These are phyloP conservation scores for Phoma herbarum DNA, from an alignment of 2,329 filamentous ascomycete species.

Conservation along the genomic window DNA sequence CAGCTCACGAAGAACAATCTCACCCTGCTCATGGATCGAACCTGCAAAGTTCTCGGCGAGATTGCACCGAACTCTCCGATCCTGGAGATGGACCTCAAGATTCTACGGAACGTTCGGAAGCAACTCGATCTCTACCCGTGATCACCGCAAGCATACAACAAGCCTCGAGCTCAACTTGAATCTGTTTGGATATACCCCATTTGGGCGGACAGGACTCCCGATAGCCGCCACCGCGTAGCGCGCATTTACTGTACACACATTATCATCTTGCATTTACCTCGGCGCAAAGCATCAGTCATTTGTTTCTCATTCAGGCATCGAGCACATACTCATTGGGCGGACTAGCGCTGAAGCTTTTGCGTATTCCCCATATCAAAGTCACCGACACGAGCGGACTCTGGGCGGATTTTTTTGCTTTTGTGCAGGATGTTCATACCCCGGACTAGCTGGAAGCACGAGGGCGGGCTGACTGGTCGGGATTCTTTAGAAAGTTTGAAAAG, in stretches of 20 bases:
- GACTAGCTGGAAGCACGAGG: conserved; percentile 16
- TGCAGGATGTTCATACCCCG: conserved; percentile 22
- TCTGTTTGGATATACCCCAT: conserved; percentile 23
- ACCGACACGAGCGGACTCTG: conserved; percentile 20
- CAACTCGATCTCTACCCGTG: conserved; percentile 29
- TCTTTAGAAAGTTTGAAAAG: conserved; percentile 10
- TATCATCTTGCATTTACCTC: conserved; percentile 23
- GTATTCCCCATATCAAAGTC: conserved; percentile 22
- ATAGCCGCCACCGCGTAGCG: conserved; percentile 13
- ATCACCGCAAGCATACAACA: conserved; percentile 4
- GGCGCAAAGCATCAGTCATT: conserved; percentile 25
- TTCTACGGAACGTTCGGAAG: conserved; percentile 63
- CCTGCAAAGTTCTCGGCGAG: conserved; percentile 77
- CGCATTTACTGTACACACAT: conserved; percentile 21
- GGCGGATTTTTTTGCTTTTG: conserved; percentile 25
- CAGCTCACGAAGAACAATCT: conserved; percentile 40
- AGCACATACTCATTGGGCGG: conserved; percentile 36
- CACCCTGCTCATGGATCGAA: conserved; percentile 54
- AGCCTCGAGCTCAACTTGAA: conserved; percentile 7
- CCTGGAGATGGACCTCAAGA: conserved; percentile 75
- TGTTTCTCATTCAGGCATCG: conserved; percentile 21
- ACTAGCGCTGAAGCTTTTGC: conserved; percentile 37
- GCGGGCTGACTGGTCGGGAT: background rate
- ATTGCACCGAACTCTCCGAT: conserved; percentile 78
- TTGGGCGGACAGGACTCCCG: conserved; percentile 9